Evolutionary conservation across 306 rosid species (phyloP).

Genomic region (barrel medic (Medicago truncatula)): DNA sequence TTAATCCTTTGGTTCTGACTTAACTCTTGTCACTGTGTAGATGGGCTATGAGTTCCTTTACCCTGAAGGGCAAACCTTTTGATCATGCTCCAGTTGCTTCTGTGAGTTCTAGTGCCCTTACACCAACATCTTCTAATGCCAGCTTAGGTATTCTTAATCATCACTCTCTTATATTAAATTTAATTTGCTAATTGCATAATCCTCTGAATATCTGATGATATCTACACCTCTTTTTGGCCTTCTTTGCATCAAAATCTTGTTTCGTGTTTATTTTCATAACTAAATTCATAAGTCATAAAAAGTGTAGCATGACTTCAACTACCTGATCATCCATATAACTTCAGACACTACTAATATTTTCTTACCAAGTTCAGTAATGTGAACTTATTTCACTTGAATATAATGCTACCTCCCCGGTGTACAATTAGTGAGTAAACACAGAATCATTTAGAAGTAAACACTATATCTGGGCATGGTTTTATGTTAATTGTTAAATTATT

Average conservation of each 20-base stretch:
- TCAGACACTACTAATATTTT: slow-evolving; percentile 13
- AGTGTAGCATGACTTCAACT: slow-evolving; percentile 20
- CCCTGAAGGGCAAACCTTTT: slow-evolving; percentile 90
- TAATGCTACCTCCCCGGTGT: slow-evolving; percentile 15
- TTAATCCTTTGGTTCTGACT: slow-evolving; percentile 32
- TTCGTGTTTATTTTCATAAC: slow-evolving; percentile 7
- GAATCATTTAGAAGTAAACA: slow-evolving; percentile 2
- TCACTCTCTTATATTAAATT: slow-evolving; percentile 13
- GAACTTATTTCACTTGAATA: slow-evolving; percentile 24
- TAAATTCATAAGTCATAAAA: slow-evolving; percentile 2
- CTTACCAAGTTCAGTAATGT: slow-evolving; percentile 34
- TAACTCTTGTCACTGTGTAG: slow-evolving; percentile 52
- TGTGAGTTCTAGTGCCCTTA: slow-evolving; percentile 56
- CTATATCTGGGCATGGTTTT: not conserved
- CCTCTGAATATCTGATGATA: slow-evolving; percentile 23
- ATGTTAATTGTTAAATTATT: not conserved
- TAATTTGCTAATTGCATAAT: slow-evolving; percentile 15
- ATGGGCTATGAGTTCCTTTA: slow-evolving; percentile 99
- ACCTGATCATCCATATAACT: slow-evolving; percentile 11
- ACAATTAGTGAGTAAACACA: slow-evolving; percentile 8
- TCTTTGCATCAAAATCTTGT: slow-evolving; percentile 26
- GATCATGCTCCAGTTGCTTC: slow-evolving; percentile 80
- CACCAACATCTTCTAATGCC: slow-evolving; percentile 66
- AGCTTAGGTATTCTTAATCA: slow-evolving; percentile 64
- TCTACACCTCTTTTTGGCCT: slow-evolving; percentile 19